Evolutionary conservation across 2,329 filamentous ascomycete species (phyloP).

Genomic region (Eutypa lata): DNA sequence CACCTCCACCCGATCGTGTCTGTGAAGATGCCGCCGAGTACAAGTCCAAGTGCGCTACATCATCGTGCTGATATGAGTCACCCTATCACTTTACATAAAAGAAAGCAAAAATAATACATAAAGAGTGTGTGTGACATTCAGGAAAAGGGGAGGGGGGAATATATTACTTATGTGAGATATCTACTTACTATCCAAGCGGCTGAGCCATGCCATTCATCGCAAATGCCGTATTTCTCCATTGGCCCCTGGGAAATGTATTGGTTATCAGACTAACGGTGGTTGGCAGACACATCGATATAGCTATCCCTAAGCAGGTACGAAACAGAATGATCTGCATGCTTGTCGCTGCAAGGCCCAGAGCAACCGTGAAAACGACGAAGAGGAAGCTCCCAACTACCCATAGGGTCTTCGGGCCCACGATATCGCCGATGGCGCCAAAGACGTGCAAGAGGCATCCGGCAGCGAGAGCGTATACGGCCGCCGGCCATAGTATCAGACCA

Average conservation of each 20-base stretch:
- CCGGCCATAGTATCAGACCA: conserved; percentile 26
- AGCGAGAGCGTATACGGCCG: conserved; percentile 19
- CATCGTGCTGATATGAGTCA: conserved; percentile 40
- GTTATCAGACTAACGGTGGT: conserved; percentile 36
- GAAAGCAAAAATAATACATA: no score
- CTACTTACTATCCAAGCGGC: neutral
- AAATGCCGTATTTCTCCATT: conserved; percentile 38
- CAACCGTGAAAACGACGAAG: conserved; percentile 31
- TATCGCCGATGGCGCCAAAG: conserved; percentile 34
- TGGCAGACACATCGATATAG: conserved; percentile 36
- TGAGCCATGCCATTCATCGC: conserved; percentile 35
- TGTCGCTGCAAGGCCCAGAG: conserved; percentile 29
- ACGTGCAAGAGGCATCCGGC: conserved; percentile 29
- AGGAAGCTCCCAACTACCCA: conserved; percentile 32
- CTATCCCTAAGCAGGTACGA: conserved; percentile 30
- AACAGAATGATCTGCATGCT: conserved; percentile 36
- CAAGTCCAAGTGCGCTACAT: conserved; percentile 46
- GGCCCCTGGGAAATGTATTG: conserved; percentile 32
- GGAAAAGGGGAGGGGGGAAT: no score
- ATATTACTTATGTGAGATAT: no score
- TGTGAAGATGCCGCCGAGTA: conserved; percentile 47
- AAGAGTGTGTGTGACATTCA: no score
- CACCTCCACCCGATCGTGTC: conserved; percentile 47
- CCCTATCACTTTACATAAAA: no score
- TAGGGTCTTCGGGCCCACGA: conserved; percentile 32